Evolutionary conservation across 257 asterid species (phyloP).

Genomic region (Plantago ovata): DNA sequence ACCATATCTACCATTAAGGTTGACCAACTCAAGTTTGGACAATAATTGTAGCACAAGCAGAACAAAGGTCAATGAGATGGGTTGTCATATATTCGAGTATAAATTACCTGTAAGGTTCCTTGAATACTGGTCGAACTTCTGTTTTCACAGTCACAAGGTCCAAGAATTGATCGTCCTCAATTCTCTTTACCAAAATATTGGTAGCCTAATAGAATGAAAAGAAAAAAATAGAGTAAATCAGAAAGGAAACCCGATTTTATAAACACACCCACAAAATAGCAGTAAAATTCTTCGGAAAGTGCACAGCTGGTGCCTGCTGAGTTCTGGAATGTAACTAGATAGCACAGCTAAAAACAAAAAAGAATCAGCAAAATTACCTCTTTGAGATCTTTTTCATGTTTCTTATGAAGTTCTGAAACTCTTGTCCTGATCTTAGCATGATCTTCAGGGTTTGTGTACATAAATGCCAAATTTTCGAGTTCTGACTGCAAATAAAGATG

Average conservation of each 20-base stretch:
- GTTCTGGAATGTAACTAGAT: conserved; percentile 3
- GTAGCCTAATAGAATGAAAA: conserved; percentile 56
- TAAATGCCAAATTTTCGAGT: conserved; percentile 83
- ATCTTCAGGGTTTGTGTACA: conserved; percentile 85
- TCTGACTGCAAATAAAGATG: conserved; percentile 63
- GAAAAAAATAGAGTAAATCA: conserved; percentile 4
- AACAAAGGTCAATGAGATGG: conserved; percentile 5
- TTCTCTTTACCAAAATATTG: conserved; percentile 61
- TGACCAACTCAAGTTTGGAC: not conserved
- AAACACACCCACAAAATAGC: not conserved
- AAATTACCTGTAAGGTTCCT: conserved; percentile 84
- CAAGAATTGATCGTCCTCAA: conserved; percentile 84
- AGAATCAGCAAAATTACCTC: conserved; percentile 49
- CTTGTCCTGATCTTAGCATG: conserved; percentile 67
- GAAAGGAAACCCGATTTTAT: not conserved
- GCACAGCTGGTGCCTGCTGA: not conserved
- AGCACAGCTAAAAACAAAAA: conserved; percentile 1
- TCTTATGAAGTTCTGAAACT: conserved; percentile 67
- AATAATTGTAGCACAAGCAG: conserved; percentile 1
- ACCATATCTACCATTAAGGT: not conserved
- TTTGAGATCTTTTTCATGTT: conserved; percentile 76
- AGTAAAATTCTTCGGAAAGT: conserved; percentile 6
- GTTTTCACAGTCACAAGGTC: conserved; percentile 71
- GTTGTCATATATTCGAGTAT: not conserved
- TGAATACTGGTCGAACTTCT: conserved; percentile 72